Evolutionary conservation across 2,329 filamentous ascomycete species (phyloP).

Genomic region (Stemphylium vesicarium): DNA sequence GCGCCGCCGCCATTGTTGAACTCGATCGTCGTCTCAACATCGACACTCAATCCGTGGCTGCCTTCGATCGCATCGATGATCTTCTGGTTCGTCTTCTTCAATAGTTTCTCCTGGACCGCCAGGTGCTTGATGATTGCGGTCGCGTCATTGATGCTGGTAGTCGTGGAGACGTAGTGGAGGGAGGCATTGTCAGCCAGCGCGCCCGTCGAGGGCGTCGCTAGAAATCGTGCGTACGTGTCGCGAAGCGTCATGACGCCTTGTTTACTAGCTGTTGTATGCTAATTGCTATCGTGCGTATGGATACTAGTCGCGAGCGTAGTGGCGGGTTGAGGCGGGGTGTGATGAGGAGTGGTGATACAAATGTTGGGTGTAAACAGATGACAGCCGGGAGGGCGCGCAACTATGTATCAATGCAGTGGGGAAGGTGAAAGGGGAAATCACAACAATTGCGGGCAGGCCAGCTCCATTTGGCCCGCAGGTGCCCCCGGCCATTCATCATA

Average conservation of each 20-base stretch:
- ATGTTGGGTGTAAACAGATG: conserved; percentile 21
- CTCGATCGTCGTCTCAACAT: conserved; percentile 82
- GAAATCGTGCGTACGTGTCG: conserved; percentile 56
- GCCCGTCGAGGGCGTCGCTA: conserved; percentile 51
- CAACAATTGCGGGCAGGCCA: conserved; percentile 8
- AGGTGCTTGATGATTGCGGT: conserved; percentile 85
- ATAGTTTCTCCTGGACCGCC: conserved; percentile 69
- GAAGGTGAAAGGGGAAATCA: conserved; percentile 22
- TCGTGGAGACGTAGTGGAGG: conserved; percentile 86
- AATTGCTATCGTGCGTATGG: conserved; percentile 19
- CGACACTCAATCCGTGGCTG: conserved; percentile 70
- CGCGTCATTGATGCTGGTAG: conserved; percentile 73
- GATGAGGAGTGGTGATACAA: conserved; percentile 10
- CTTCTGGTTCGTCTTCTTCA: conserved; percentile 84
- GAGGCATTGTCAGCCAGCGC: conserved; percentile 55
- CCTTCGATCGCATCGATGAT: conserved; percentile 77
- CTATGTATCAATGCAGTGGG: conserved; percentile 7
- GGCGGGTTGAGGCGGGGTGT: conserved; percentile 16
- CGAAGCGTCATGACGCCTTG: conserved; percentile 33
- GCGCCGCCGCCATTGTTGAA: conserved; percentile 82
- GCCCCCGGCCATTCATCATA: conserved; percentile 11
- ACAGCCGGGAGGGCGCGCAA: conserved; percentile 6
- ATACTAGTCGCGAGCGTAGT: conserved; percentile 10
- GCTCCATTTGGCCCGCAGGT: conserved; percentile 7
- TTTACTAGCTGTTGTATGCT: conserved; percentile 10